A percentile compares a stretch with the other conserved stretches of the same genome.
Evolutionary conservation across 352 stramenopile species (phyloP).

Genomic region (Phytophthora agathidicida): DNA sequence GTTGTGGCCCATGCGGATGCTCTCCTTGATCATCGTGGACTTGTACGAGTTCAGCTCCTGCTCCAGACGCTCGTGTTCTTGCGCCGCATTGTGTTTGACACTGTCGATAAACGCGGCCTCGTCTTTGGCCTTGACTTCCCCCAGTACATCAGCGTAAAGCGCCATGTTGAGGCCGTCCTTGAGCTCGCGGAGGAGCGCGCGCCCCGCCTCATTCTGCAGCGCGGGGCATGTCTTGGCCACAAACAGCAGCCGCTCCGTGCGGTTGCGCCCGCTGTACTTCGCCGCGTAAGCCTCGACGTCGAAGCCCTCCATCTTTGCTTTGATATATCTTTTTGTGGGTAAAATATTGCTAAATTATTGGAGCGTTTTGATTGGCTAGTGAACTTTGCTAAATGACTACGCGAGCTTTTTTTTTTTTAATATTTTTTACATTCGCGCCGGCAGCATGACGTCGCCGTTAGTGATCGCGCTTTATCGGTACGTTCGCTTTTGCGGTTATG

Average conservation of each 20-base stretch:
- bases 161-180: slow-evolving; percentile 72
- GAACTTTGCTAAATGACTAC: not conserved
- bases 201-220: slow-evolving; percentile 56
- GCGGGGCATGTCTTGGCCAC: slow-evolving; percentile 51
- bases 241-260: slow-evolving; percentile 78
- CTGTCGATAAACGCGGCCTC: slow-evolving; percentile 62
- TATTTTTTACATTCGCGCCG: slow-evolving; percentile 5
- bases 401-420: slow-evolving; percentile 7
- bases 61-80: slow-evolving; percentile 84
- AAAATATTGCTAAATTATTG: not conserved
- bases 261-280: slow-evolving; percentile 87
- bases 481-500: not conserved
- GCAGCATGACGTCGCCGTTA: slow-evolving; percentile 24
- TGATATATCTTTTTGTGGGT: too few species aligned
- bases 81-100: slow-evolving; percentile 61
- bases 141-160: slow-evolving; percentile 67
- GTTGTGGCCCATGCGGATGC: slow-evolving; percentile 90
- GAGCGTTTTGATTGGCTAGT: slow-evolving; percentile 6
- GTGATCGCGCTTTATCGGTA: slow-evolving; percentile 43
- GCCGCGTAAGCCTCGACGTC: slow-evolving; percentile 83
- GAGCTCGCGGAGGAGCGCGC: slow-evolving; percentile 65
- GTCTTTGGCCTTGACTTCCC: slow-evolving; percentile 48
- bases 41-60: slow-evolving; percentile 93
- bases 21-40: slow-evolving; percentile 92
- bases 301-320: slow-evolving; percentile 66